Evolutionary conservation across 495 filamentous ascomycete genomes (phyloP).

Genomic region (Daldinia concentrica): DNA sequence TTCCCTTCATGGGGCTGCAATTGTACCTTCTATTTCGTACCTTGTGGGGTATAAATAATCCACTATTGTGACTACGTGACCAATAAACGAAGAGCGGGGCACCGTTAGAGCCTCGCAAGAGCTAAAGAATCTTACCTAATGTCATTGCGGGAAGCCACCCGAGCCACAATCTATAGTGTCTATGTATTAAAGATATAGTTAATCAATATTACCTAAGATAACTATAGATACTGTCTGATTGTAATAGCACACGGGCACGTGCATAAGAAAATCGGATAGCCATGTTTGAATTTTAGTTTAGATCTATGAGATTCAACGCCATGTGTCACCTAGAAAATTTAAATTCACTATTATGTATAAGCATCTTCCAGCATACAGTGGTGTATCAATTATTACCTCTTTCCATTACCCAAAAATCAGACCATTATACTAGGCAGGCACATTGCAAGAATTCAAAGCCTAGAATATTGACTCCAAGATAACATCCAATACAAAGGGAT

Average conservation of each 20-base stretch:
- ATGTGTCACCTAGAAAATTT: not conserved
- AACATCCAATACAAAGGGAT: not conserved
- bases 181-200: not conserved
- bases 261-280: not conserved
- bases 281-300: not conserved
- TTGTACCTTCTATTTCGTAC: constrained; percentile 10
- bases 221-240: not conserved
- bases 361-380: not conserved
- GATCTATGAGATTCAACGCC: not conserved
- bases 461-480: not conserved
- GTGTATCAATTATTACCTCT: not conserved
- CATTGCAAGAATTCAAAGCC: not conserved
- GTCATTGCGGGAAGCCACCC: not conserved
- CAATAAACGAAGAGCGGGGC: not conserved
- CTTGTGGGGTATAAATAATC: constrained; percentile 2
- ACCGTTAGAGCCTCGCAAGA: not conserved
- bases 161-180: not conserved
- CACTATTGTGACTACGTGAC: not conserved
- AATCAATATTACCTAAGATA: not conserved
- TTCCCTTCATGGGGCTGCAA: constrained; percentile 9
- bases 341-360: not conserved
- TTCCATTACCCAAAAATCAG: not conserved
- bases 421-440: not conserved
- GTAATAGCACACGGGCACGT: not conserved
- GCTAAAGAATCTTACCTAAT: not conserved